Evolutionary conservation across 306 rosid genomes (phyloP).

Genomic region (Fragaria ananassa): DNA sequence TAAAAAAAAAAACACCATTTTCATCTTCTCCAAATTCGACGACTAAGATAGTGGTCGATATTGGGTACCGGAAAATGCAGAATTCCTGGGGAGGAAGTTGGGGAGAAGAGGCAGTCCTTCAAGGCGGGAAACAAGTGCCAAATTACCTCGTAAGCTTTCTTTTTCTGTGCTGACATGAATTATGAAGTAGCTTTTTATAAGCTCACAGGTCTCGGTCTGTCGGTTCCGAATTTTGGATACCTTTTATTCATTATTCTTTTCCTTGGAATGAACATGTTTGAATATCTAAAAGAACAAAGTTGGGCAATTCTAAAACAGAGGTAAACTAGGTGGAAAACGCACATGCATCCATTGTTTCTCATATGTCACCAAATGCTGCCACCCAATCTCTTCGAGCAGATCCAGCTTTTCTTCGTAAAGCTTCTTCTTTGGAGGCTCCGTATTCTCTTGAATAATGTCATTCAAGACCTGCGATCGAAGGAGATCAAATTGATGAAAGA

Average conservation of each 20-base stretch:
- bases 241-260: background rate
- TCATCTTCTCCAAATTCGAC: too few species aligned
- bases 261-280: background rate
- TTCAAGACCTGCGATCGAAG: constrained; percentile 45
- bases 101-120: too few species aligned
- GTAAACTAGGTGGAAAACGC: constrained; percentile 76
- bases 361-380: constrained; percentile 66
- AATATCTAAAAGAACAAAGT: background rate
- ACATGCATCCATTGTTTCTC: constrained; percentile 89
- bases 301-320: constrained; percentile 51
- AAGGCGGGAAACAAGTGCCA: too few species aligned
- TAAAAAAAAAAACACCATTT: too few species aligned
- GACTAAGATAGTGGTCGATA: too few species aligned
- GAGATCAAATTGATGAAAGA: background rate
- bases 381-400: constrained; percentile 76
- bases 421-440: constrained; percentile 76
- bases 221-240: background rate
- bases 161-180: too few species aligned
- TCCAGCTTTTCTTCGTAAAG: constrained; percentile 71
- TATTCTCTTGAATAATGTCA: constrained; percentile 73
- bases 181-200: too few species aligned
- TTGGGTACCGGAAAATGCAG: too few species aligned
- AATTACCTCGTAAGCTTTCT: too few species aligned
- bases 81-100: too few species aligned
- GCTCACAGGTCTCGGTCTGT: background rate